Conservation (phyloP, 306 rosid species). For the Trifolium fragiferum region DNA sequence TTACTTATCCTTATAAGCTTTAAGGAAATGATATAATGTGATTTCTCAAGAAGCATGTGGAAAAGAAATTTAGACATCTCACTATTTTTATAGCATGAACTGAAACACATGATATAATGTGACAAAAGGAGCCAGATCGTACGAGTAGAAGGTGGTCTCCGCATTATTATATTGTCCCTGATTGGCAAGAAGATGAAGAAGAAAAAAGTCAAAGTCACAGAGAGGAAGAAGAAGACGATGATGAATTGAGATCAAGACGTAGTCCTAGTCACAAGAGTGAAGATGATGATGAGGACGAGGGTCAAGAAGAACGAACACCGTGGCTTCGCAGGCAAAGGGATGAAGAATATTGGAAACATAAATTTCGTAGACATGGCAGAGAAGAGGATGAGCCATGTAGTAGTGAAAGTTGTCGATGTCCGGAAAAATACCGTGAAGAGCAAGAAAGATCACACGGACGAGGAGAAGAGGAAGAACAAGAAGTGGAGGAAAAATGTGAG, state of each 20-base stretch:
- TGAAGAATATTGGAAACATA: too few species aligned
- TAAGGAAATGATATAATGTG: too few species aligned
- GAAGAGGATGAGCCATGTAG: background rate
- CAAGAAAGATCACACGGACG: background rate
- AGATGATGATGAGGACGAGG: background rate
- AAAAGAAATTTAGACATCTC: too few species aligned
- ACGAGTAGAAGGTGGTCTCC: constrained; percentile 43
- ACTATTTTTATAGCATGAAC: too few species aligned
- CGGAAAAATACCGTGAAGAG: background rate
- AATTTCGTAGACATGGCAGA: too few species aligned
- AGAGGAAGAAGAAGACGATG: background rate
- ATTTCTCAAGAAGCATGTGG: too few species aligned
- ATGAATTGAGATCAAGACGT: background rate
- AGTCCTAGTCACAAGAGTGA: too few species aligned
- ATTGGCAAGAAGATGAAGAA: background rate
- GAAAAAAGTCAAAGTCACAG: background rate
- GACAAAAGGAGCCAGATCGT: constrained; percentile 46
- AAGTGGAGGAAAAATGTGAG: background rate
- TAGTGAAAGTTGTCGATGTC: background rate
- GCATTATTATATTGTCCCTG: constrained; percentile 49
- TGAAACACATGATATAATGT: too few species aligned
- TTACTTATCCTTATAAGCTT: too few species aligned
- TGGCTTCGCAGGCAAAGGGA: too few species aligned
- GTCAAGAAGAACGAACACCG: background rate
- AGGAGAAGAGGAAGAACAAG: background rate